A percentile compares a stretch with the other conserved stretches of the same genome.
phyloP scores from a whole-genome alignment of 768 basidiomycete species.

The Megacollybia marginata region DNA sequence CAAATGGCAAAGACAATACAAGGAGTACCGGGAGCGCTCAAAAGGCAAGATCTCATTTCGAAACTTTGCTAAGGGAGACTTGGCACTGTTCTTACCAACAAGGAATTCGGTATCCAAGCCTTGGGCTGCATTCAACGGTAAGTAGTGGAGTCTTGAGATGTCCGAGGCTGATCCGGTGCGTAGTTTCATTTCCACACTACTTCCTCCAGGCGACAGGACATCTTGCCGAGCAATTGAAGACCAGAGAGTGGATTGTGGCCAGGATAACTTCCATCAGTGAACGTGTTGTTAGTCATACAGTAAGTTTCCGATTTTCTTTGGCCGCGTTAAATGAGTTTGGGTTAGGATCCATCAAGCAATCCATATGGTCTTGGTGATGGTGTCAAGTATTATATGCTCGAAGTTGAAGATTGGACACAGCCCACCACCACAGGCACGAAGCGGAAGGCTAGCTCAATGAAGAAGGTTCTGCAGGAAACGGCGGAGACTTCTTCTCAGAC shows the following conservation, averaged over 20 bases:
- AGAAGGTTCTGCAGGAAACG: conserved; percentile 35
- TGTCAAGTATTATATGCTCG: conserved; percentile 88
- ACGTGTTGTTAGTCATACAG: conserved; percentile 70
- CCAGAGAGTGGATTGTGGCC: conserved; percentile 92
- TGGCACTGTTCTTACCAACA: conserved; percentile 93
- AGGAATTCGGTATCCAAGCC: conserved; percentile 88
- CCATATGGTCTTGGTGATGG: conserved; percentile 87
- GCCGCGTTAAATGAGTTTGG: not conserved
- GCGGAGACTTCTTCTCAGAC: conserved; percentile 25
- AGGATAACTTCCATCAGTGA: conserved; percentile 86
- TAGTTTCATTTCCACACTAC: conserved; percentile 96
- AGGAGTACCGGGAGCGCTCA: conserved; percentile 90
- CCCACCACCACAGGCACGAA: conserved; percentile 47
- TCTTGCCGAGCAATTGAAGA: conserved; percentile 83
- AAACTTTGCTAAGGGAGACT: conserved; percentile 91
- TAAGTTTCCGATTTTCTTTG: conserved; percentile 11
- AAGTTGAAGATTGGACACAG: conserved; percentile 92
- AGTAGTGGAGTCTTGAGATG: conserved; percentile 11
- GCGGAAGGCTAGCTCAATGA: conserved; percentile 47
- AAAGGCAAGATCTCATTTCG: conserved; percentile 95
- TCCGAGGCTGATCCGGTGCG: conserved; percentile 28
- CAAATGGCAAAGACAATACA: conserved; percentile 98
- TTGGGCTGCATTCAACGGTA: conserved; percentile 99
- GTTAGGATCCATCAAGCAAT: conserved; percentile 73
- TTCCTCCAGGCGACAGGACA: conserved; percentile 86